Percentiles rank a stretch among this genome's conserved stretches.
These are phyloP conservation scores for Pythium dissimile DNA, from an alignment of 352 stramenopile genomes.

Conservation along the genomic window DNA sequence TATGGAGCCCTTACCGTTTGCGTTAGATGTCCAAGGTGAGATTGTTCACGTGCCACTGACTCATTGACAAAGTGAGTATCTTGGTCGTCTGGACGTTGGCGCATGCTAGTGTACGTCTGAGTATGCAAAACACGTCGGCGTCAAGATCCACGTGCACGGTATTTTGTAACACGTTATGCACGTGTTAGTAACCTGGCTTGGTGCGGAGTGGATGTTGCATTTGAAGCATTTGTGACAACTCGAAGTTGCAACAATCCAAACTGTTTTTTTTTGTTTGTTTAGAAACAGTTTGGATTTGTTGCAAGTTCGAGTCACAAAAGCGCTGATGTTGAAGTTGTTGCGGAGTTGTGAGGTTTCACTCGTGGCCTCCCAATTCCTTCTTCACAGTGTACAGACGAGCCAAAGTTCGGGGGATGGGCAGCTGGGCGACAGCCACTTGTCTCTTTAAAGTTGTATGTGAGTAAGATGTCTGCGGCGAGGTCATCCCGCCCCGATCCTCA, in stretches of 20 bases:
- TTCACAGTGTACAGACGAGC: constrained; percentile 20
- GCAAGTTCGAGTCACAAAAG: constrained; percentile 16
- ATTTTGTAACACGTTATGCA: too few relatives aligned
- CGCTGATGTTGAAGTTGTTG: constrained; percentile 29
- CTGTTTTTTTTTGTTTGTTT: background rate
- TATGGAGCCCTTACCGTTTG: too few relatives aligned
- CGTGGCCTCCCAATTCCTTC: constrained; percentile 11
- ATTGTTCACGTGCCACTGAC: too few relatives aligned
- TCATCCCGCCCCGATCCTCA: constrained; percentile 21
- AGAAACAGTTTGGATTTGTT: constrained; percentile 11
- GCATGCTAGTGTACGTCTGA: too few relatives aligned
- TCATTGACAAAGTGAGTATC: too few relatives aligned
- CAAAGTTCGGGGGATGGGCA: constrained; percentile 17
- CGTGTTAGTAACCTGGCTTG: background rate
- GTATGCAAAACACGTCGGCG: too few relatives aligned
- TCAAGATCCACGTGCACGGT: too few relatives aligned
- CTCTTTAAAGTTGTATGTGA: background rate
- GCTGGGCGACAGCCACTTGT: background rate
- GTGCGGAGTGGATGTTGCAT: background rate
- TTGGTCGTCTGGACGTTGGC: too few relatives aligned
- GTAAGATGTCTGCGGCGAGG: background rate
- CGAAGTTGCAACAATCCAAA: too few relatives aligned
- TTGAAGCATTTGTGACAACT: too few relatives aligned
- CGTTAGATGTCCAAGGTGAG: too few relatives aligned
- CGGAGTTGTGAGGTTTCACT: constrained; percentile 22